These are phyloP conservation scores for Spathaspora girioi DNA, from an alignment of 805 yeast genomes.

Conservation along the genomic window DNA sequence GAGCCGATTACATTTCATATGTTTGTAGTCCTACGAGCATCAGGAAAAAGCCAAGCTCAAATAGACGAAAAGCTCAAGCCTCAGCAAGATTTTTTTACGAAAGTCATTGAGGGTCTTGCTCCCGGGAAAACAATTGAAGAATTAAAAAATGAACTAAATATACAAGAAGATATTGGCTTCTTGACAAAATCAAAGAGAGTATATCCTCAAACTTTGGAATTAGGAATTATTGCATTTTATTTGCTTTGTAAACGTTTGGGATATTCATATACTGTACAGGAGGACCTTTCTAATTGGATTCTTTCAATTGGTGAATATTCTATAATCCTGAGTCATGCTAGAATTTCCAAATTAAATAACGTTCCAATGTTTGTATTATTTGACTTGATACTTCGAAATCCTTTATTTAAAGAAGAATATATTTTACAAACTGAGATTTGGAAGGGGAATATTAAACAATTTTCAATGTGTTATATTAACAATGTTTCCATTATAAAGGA, in stretches of 20 bases:
- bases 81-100: background rate
- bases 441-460: slow-evolving; percentile 20
- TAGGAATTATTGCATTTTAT: slow-evolving; percentile 1
- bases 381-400: slow-evolving; percentile 38
- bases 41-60: background rate
- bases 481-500: slow-evolving; percentile 15
- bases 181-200: background rate
- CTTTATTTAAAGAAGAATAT: slow-evolving; percentile 26
- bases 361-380: slow-evolving; percentile 38
- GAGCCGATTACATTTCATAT: slow-evolving; percentile 14
- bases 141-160: background rate
- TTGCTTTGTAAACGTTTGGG: background rate
- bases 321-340: slow-evolving; percentile 28
- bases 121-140: background rate
- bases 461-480: slow-evolving; percentile 18
- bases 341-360: slow-evolving; percentile 21
- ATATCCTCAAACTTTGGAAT: background rate
- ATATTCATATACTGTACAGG: background rate
- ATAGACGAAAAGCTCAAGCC: background rate
- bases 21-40: slow-evolving; percentile 1
- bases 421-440: slow-evolving; percentile 35
- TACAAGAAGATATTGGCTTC: background rate
- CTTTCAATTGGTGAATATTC: slow-evolving; percentile 25
- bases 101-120: background rate
- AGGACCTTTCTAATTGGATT: slow-evolving; percentile 25